Evolutionary conservation across 2,329 filamentous ascomycete species (phyloP).

Genomic region (Chaetomium globosum): DNA sequence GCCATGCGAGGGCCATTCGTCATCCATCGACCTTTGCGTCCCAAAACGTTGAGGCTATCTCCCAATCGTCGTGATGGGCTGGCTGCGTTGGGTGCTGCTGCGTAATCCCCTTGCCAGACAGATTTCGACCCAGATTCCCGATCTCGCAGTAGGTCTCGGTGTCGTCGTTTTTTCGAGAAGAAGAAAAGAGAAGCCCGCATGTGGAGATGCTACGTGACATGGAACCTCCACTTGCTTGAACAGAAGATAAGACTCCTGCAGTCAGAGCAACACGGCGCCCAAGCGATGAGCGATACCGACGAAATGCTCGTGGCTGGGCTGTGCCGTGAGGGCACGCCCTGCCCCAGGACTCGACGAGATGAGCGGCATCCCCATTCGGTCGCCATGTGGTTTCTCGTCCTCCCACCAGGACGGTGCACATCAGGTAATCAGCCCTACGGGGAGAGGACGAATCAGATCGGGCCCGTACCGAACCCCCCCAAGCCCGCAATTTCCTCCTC

Average conservation of each 20-base stretch:
- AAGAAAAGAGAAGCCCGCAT: background rate
- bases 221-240: slow-evolving; percentile 23
- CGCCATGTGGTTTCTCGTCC: slow-evolving; percentile 21
- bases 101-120: slow-evolving; percentile 10
- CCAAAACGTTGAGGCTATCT: background rate
- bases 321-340: slow-evolving; percentile 9
- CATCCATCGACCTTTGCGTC: background rate
- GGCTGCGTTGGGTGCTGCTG: background rate
- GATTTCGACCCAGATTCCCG: background rate
- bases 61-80: background rate
- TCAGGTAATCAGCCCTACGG: slow-evolving; percentile 28
- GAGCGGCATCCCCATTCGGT: slow-evolving; percentile 18
- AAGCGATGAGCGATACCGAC: slow-evolving; percentile 14
- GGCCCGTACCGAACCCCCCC: background rate
- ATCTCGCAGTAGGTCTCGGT: background rate
- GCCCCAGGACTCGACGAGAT: background rate
- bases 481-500: slow-evolving; percentile 15
- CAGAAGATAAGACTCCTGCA: slow-evolving; percentile 5
- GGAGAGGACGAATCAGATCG: slow-evolving; percentile 22
- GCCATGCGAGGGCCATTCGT: slow-evolving; percentile 19
- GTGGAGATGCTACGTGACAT: slow-evolving; percentile 19
- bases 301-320: slow-evolving; percentile 26
- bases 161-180: background rate
- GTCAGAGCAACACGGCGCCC: slow-evolving; percentile 16
- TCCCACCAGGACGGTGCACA: slow-evolving; percentile 3